phyloP scores from a whole-genome alignment of 768 basidiomycete genomes.

The Mycena vitilis region DNA sequence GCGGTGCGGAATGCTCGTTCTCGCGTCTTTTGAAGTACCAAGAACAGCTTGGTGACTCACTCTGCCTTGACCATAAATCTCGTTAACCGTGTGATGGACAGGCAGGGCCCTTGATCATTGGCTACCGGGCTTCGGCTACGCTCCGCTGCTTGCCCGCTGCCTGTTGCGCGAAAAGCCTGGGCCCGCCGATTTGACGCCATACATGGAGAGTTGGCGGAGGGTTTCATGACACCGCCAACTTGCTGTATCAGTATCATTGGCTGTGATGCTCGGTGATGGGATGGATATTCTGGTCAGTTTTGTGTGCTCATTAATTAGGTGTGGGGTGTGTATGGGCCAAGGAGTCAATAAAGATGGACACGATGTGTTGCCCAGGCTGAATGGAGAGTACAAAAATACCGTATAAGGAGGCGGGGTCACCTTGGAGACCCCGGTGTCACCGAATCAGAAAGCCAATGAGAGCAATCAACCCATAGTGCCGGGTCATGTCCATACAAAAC shows the following conservation, averaged over 20 bases:
- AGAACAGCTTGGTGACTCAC: no score
- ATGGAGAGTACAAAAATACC: neutral
- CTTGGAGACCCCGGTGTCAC: constrained; percentile 26
- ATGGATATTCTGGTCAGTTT: neutral
- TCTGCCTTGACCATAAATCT: no score
- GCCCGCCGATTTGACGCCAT: neutral
- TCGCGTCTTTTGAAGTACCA: no score
- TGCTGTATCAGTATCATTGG: neutral
- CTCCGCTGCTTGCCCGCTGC: no score
- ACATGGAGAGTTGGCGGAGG: neutral
- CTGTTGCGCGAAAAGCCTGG: no score
- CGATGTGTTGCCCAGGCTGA: neutral
- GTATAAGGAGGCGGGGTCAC: neutral
- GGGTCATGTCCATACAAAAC: constrained; percentile 52
- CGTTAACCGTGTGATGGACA: no score
- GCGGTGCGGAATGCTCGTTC: no score
- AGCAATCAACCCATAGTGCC: constrained; percentile 38
- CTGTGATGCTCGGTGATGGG: neutral
- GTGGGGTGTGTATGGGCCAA: neutral
- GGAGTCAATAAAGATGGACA: neutral
- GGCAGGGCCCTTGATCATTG: no score
- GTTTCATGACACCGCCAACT: neutral
- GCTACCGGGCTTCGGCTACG: no score
- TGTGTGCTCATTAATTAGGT: no score
- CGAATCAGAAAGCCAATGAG: constrained; percentile 7